These are phyloP conservation scores for Capsella bursapastoris DNA, from an alignment of 345 rosid genomes.

Conservation along the genomic window DNA sequence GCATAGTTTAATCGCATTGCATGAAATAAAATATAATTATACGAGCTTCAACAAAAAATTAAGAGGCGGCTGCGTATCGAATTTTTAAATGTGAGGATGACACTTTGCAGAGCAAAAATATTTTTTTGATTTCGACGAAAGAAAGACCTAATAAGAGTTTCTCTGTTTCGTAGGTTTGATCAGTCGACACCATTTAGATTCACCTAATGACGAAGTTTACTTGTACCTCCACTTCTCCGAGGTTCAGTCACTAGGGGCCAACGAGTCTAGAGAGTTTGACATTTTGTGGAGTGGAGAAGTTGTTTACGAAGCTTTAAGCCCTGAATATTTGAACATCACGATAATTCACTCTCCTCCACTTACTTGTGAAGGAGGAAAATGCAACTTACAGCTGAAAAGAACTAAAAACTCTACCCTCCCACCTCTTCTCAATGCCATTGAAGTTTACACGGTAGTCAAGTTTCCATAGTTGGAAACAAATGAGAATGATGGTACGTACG, in stretches of 20 bases:
- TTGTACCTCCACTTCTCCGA: constrained; percentile 30
- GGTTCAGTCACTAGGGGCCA: neutral
- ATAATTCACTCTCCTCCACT: neutral
- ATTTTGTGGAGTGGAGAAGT: constrained; percentile 7
- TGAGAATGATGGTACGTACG: constrained; percentile 25
- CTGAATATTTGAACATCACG: constrained; percentile 3
- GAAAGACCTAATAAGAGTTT: too few species aligned
- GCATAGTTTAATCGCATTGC: neutral
- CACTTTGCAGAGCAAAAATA: neutral
- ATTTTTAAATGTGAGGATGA: neutral
- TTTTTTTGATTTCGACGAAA: too few species aligned
- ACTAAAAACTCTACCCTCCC: constrained; percentile 24
- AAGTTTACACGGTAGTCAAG: neutral
- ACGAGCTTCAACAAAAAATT: neutral
- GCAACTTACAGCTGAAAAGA: constrained; percentile 25
- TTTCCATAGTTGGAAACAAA: constrained; percentile 12
- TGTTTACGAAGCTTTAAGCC: neutral
- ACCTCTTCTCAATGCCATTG: constrained; percentile 33
- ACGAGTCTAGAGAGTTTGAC: constrained; percentile 14
- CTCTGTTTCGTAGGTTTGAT: too few species aligned
- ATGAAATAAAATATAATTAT: neutral
- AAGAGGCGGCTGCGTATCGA: constrained; percentile 1
- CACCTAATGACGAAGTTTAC: constrained; percentile 24
- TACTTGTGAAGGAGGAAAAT: constrained; percentile 24
- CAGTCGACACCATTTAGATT: too few species aligned